Base-by-base conservation (phyloP, 352 stramenopile species). In the Pythium apleroticum region DNA sequence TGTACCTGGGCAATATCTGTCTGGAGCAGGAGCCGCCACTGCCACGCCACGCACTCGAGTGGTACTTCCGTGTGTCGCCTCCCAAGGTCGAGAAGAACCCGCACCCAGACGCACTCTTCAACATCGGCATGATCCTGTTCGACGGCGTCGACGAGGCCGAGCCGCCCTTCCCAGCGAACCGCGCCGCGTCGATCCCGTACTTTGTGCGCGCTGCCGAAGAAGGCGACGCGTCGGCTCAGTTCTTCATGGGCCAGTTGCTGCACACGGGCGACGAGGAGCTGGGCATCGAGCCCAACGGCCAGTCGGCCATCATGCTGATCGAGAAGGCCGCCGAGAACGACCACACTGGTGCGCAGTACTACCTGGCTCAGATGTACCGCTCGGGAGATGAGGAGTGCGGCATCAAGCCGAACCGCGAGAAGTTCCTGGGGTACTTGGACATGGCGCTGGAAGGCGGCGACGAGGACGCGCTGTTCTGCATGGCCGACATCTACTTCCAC, bases 401-500 rank as follows among this genome's bases (percentile, higher is more conserved):
- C 14, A 72, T 94, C n/a, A 37, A 64, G 20, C 54, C 80, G 3
- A 73, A 94, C 58, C 71, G 56, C 9, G 31, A 75, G 20, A 85
- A 83, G 66, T 94, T 93, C 59, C 60, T 89, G 15, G 62, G 80
- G 39, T 78, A 89, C 63, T 52, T 96, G 39, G 73, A 93, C 56
- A 74, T 73, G 30, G 85, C 87, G 6, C 73, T 93, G 58, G 72
- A 84, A 28, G 71, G 63, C 25, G 75, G 75, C 2, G 84, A 96
- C 49, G 76, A 81, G 28, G 85, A 94, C 43, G 87, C 87, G 41
- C 68, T 88, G 52, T 94, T 92, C 45, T 95, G 85, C 69, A 91
- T 93, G 84, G 87, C 82, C 10, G 87, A 96, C 63, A 90, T 93
- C 15, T 93, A 93, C 69, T 91, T 87, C 63, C 81, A 92, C 60